These are phyloP conservation scores for Verbascum thapsus DNA, from an alignment of 257 asterid genomes.

Conservation along the genomic window DNA sequence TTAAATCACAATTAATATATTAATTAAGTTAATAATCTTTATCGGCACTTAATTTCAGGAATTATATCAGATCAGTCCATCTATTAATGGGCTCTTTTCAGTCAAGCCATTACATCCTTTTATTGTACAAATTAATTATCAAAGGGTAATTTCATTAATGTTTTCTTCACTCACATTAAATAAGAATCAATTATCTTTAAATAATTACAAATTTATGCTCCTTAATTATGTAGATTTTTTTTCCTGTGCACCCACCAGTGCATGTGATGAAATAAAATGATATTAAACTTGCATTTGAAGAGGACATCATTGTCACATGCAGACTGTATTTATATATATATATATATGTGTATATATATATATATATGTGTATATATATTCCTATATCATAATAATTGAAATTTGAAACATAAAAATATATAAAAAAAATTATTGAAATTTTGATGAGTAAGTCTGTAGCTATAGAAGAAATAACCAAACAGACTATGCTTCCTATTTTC, in stretches of 20 bases:
- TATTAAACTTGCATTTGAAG: constrained; percentile 31
- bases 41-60: no score
- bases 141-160: no score
- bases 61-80: no score
- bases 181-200: no score
- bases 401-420: not conserved
- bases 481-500: constrained; percentile 37
- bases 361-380: not conserved
- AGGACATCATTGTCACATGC: constrained; percentile 44
- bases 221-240: not conserved
- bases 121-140: no score
- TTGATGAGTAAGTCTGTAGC: constrained; percentile 31
- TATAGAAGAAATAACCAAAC: constrained; percentile 39
- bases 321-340: not conserved
- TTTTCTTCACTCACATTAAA: no score
- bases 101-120: no score
- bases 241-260: not conserved
- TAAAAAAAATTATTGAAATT: constrained; percentile 15
- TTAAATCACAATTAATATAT: no score
- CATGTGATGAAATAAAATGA: constrained; percentile 29
- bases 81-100: no score
- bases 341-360: no score
- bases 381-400: not conserved
- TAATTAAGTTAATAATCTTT: no score
- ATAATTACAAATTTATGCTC: no score